These are phyloP conservation scores for Silene vulgaris DNA, from an alignment of 179 eudicot species.

Conservation along the genomic window DNA sequence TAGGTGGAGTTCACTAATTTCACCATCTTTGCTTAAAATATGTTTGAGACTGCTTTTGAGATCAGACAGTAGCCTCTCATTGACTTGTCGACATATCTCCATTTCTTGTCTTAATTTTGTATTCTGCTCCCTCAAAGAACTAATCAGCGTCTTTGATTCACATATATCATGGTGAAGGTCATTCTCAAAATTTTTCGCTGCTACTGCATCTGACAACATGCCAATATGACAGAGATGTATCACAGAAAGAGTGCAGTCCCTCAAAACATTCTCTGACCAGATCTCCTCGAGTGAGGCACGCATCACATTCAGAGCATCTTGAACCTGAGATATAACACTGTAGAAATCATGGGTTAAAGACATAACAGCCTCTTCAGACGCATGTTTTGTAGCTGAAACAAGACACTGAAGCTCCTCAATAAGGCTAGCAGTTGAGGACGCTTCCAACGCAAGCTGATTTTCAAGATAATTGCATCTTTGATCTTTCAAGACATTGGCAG, in stretches of 20 bases:
- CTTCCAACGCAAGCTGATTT: slow-evolving; percentile 39
- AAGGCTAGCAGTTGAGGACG: slow-evolving; percentile 31
- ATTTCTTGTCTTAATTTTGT: slow-evolving; percentile 53
- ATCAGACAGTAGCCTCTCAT: slow-evolving; percentile 65
- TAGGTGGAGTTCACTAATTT: slow-evolving; percentile 41
- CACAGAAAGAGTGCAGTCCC: slow-evolving; percentile 71
- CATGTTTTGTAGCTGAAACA: slow-evolving; percentile 31
- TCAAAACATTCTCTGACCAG: slow-evolving; percentile 71
- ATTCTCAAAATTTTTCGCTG: slow-evolving; percentile 67
- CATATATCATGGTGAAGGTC: slow-evolving; percentile 50
- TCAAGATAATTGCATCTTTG: slow-evolving; percentile 40
- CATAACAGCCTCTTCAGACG: slow-evolving; percentile 38
- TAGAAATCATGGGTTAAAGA: slow-evolving; percentile 44
- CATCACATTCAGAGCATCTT: slow-evolving; percentile 32
- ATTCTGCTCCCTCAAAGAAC: slow-evolving; percentile 60
- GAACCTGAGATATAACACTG: slow-evolving; percentile 48
- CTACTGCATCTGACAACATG: slow-evolving; percentile 53
- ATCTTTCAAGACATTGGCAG: slow-evolving; percentile 38
- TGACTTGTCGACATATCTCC: slow-evolving; percentile 48
- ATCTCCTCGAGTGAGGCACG: slow-evolving; percentile 63
- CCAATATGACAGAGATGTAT: slow-evolving; percentile 81
- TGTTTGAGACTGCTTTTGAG: slow-evolving; percentile 60
- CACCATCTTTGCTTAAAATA: slow-evolving; percentile 57
- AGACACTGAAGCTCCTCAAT: slow-evolving; percentile 49
- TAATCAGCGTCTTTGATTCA: slow-evolving; percentile 57